phyloP scores from a whole-genome alignment of 257 asterid genomes.

The Lycium barbarum region DNA sequence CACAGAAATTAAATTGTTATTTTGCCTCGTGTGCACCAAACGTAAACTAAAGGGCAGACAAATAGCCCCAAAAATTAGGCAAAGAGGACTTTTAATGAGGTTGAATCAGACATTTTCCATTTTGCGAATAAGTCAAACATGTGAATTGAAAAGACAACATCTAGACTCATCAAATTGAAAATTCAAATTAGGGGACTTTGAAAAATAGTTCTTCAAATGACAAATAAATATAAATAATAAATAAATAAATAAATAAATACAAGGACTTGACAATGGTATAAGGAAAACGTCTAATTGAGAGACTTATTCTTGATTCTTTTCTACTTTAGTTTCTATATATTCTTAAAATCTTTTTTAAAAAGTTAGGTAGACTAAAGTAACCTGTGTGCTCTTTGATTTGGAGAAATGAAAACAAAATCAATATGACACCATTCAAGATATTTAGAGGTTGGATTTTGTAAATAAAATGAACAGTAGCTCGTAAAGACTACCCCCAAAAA shows the following conservation, averaged over 20 bases:
- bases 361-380: not conserved
- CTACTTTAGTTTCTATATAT: not conserved
- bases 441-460: not conserved
- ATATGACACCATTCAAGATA: not conserved
- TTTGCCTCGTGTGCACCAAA: not conserved
- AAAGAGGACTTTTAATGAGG: not conserved
- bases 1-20: too few species aligned
- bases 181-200: slow-evolving; percentile 12
- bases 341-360: not conserved
- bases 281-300: not conserved
- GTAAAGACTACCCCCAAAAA: not conserved
- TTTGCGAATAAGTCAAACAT: not conserved
- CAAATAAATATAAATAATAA: not conserved
- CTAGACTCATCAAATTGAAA: not conserved
- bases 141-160: not conserved
- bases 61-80: not conserved
- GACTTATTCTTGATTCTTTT: not conserved
- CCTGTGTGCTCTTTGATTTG: not conserved
- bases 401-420: not conserved
- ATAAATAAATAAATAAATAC: not conserved
- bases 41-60: not conserved
- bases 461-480: not conserved
- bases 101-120: not conserved
- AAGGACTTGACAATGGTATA: not conserved
- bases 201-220: not conserved